These are phyloP conservation scores for Phialocephala subalpina DNA, from an alignment of 2,329 filamentous ascomycete genomes.

Conservation along the genomic window DNA sequence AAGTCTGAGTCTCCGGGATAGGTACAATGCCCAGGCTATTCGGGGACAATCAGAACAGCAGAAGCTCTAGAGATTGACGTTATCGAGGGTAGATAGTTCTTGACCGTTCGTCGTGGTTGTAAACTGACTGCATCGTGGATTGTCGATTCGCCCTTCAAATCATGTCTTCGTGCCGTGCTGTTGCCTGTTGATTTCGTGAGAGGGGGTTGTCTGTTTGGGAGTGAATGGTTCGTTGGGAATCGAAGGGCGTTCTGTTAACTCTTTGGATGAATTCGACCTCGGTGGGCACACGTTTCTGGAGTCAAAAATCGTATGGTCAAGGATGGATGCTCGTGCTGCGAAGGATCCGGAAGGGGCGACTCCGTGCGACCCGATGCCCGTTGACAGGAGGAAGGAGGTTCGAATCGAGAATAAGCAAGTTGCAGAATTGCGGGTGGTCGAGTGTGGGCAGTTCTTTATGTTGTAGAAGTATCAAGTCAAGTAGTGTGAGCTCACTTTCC, in stretches of 20 bases:
- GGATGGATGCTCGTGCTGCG: neutral
- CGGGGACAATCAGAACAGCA: conserved; percentile 19
- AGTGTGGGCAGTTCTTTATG: neutral
- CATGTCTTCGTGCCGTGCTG: conserved; percentile 38
- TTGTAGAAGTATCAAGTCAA: neutral
- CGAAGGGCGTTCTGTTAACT: neutral
- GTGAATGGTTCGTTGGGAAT: neutral
- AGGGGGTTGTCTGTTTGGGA: neutral
- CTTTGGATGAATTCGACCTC: neutral
- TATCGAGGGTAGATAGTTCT: conserved; percentile 42
- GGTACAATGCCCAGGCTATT: neutral
- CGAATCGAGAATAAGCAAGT: conserved; percentile 1
- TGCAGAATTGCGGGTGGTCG: neutral
- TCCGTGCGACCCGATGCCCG: neutral
- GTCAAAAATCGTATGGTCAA: conserved; percentile 2
- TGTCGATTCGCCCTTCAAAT: conserved; percentile 36
- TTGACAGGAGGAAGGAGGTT: neutral
- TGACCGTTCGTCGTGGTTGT: conserved; percentile 1
- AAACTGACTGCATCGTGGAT: conserved; percentile 43
- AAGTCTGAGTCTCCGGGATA: neutral
- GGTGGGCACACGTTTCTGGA: neutral
- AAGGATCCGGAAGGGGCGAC: neutral
- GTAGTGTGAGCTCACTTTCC: conserved; percentile 6
- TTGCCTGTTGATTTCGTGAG: conserved; percentile 30
- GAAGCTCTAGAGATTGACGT: conserved; percentile 26